Base-by-base conservation (phyloP, 345 rosid species). In the Melaleuca quinquenervia region DNA sequence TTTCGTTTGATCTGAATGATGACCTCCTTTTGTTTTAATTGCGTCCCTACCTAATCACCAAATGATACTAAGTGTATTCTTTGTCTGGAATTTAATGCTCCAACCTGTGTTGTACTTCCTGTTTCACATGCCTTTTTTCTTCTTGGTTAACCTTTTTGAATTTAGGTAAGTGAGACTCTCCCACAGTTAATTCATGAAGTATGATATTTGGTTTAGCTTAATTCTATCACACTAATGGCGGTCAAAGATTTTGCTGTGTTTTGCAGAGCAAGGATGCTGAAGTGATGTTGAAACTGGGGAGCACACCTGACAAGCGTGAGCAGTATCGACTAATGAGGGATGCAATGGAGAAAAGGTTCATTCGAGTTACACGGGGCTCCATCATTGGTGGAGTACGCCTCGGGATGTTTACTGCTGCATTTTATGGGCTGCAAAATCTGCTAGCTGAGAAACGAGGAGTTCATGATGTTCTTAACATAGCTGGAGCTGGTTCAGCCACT, bases 401-500 rank as follows among this genome's bases (percentile, higher is more conserved):
- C 86, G 98, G 99, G 70, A 89, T 93, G 95, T 97, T 95, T 87
- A 97, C 98, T 41, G 98, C 99, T 80, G 94, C 91, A 1, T 97
- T 94, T 88, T 97, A 54, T 54, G 90, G 98, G 85, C 85, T 97
- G 58, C 98, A 97, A 78, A 93, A 96, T 86, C 87, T 96, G 86
- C 91, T 97, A 52, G 95, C 98, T 75, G 98, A 97, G 92, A 91
- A 92, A 41, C 91, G 96, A 62, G 96, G 95, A 55, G 92, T 94
- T 15, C 97, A 94, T 86, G 98, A 96, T 90, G 94, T 95, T 88
- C 91, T 88, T 90, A 96, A 95, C 89, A 90, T 94, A 20, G 98
- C 91, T 16, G 98, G 98, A 85, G 98, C 98, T 82, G 98, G 98
- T 89, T 96, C 99, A 51, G 98, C 98, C 55, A 94, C 99, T 84